Base-by-base conservation (phyloP, 192 early-diverging fungal genomes). In the Backusella parvicylindrica region DNA sequence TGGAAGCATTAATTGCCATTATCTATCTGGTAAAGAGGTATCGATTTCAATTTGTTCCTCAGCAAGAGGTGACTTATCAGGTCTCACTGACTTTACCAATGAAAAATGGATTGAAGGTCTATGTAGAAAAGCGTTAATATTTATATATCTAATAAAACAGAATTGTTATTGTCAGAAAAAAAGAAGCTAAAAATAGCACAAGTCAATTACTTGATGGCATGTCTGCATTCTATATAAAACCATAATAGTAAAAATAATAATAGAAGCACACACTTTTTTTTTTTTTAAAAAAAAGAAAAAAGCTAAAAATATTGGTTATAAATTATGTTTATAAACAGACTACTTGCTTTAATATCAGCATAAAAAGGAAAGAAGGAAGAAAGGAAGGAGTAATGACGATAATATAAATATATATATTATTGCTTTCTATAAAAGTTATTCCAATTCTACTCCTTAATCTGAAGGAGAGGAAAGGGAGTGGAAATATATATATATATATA, bases 1-100 rank as follows among this genome's bases (percentile, higher is more conserved):
- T 83, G 38, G 84, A 86, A 68, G 78, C 80, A 0, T 53, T 86
- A 8, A 79, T 83, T 7, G 49, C 83, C 68, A 80, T 83, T 31
- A 75, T 75, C n/a, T 28, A 77, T 1, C 31, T 86, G 4, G 68
- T 86, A 18, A 81, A 67, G 41, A 67, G 69, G 7, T 86, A 82
- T 77, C 41, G 67, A 1, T 86, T 86, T 69, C 50, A 78, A 37
- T 63, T 82, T 35, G 76, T 75, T 50, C 72, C 75, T 7, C 66
- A 67, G 23, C 75, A 81, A 32, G 38, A 81, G 26, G 60, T 81
- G 0, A 77, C 75, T 21, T 77, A 74, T 38, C 63, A 70, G 35
- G 37, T 64, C 4, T 76, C 71, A 12, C 16, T 81, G 11, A 81
- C 79, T 3, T 40, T 81, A 21, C 75, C 79, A 15, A 81, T 81